Evolutionary conservation across 2,329 filamentous ascomycete genomes (phyloP).

Genomic region (Stemphylium vesicarium): DNA sequence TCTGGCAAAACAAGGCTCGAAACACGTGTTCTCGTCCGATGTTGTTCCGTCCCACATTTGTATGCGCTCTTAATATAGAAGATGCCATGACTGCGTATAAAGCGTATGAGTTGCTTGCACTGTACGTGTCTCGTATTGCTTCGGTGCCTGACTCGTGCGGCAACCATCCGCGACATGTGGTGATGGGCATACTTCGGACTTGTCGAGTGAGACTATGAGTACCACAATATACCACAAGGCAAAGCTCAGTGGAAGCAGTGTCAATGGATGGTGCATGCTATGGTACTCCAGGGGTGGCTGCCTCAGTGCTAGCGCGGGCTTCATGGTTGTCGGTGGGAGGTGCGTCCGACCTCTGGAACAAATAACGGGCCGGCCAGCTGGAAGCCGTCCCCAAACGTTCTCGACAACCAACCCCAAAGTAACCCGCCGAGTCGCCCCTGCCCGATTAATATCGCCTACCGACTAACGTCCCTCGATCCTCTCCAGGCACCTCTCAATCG

Average conservation of each 20-base stretch:
- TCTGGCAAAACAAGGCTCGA: not conserved
- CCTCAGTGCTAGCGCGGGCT: conserved; percentile 19
- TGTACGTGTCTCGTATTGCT: not conserved
- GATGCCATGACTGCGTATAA: not conserved
- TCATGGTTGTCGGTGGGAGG: conserved; percentile 11
- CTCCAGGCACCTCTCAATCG: conserved; percentile 14
- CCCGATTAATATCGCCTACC: not conserved
- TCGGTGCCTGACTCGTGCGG: not conserved
- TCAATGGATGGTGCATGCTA: not conserved
- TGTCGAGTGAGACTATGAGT: not conserved
- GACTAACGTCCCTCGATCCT: conserved; percentile 1
- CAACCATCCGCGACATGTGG: not conserved
- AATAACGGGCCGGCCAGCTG: conserved; percentile 31
- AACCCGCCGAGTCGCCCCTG: conserved; percentile 9
- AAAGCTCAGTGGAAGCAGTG: not conserved
- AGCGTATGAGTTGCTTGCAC: not conserved
- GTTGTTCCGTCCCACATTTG: not conserved
- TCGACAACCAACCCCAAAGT: conserved; percentile 24
- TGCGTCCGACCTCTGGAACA: conserved; percentile 22
- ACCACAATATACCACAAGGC: not conserved
- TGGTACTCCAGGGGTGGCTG: conserved; percentile 4
- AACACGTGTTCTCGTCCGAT: no score
- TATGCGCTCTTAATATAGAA: not conserved
- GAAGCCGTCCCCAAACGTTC: conserved; percentile 26
- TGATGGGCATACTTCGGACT: not conserved